phyloP scores from a whole-genome alignment of 2,329 filamentous ascomycete species.

The Ceratocystis ficicola region DNA sequence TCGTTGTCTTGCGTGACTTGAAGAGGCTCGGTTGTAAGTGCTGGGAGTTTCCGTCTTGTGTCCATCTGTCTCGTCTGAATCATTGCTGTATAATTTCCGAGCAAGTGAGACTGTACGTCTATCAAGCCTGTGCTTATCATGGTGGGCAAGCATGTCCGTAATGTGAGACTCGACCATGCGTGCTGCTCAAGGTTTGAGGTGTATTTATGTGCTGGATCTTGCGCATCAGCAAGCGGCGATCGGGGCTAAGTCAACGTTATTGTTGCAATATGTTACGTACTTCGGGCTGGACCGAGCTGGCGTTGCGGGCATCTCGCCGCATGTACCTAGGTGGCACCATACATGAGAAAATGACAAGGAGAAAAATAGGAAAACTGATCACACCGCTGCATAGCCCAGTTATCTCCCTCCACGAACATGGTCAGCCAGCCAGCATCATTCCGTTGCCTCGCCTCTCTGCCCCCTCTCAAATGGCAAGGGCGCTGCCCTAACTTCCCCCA shows the following conservation, averaged over 20 bases:
- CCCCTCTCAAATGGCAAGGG: not conserved
- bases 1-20: too few species aligned
- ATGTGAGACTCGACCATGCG: not conserved
- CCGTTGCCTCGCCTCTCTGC: not conserved
- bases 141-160: slow-evolving; percentile 54
- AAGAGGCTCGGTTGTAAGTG: too few species aligned
- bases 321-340: not conserved
- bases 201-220: not conserved
- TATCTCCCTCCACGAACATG: not conserved
- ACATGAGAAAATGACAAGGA: not conserved
- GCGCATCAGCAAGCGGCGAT: not conserved
- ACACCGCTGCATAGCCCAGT: too few species aligned
- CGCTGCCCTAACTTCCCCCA: not conserved
- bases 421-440: not conserved
- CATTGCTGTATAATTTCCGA: too few species aligned
- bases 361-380: too few species aligned
- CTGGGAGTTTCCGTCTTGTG: not conserved
- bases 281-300: not conserved
- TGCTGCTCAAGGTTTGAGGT: not conserved
- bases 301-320: not conserved
- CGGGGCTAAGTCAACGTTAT: not conserved
- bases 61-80: not conserved
- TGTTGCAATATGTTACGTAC: slow-evolving; percentile 11
- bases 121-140: too few species aligned
- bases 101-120: too few species aligned